A percentile compares a stretch with the other conserved stretches of the same genome.
Conservation (phyloP, 1,284 basidiomycete species). For the Ceraceosorus guamensis region DNA sequence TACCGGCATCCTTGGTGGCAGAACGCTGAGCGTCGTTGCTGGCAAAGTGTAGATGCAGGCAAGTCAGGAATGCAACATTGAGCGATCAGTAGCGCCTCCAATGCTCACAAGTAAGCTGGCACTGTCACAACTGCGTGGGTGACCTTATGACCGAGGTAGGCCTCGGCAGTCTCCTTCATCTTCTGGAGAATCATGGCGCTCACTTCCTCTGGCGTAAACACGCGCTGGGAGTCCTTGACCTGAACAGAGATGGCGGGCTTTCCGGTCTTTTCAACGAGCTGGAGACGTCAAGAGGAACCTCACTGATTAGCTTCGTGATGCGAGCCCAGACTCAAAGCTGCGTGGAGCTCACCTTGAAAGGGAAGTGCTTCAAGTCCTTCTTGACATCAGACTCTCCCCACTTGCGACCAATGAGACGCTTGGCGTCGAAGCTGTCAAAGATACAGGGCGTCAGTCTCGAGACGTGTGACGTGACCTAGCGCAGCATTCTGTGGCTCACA, state of each 20-base stretch:
- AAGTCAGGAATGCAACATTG: no score
- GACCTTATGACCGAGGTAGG: slow-evolving; percentile 91
- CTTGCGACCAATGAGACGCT: slow-evolving; percentile 73
- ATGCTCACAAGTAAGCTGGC: slow-evolving; percentile 61
- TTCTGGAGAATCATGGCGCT: slow-evolving; percentile 90
- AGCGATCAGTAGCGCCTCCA: no score
- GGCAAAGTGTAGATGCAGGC: no score
- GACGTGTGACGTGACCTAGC: neutral
- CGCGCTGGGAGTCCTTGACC: slow-evolving; percentile 37
- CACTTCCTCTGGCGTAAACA: slow-evolving; percentile 67
- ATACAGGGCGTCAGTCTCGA: neutral
- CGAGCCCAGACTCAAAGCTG: no score
- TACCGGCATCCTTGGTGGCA: slow-evolving; percentile 96
- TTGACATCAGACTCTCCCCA: slow-evolving; percentile 55
- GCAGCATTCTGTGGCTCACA: neutral
- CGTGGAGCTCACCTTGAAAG: slow-evolving; percentile 31
- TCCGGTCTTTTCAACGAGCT: slow-evolving; percentile 51
- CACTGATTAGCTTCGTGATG: no score
- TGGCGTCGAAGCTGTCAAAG: slow-evolving; percentile 68
- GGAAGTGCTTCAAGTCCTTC: slow-evolving; percentile 46
- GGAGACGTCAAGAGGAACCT: no score
- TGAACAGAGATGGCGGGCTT: slow-evolving; percentile 48
- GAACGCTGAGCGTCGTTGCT: slow-evolving; percentile 95
- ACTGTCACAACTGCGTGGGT: slow-evolving; percentile 95
- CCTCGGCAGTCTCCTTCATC: slow-evolving; percentile 99